phyloP scores from a whole-genome alignment of 2,329 filamentous ascomycete species.

The Verticillium longisporum region DNA sequence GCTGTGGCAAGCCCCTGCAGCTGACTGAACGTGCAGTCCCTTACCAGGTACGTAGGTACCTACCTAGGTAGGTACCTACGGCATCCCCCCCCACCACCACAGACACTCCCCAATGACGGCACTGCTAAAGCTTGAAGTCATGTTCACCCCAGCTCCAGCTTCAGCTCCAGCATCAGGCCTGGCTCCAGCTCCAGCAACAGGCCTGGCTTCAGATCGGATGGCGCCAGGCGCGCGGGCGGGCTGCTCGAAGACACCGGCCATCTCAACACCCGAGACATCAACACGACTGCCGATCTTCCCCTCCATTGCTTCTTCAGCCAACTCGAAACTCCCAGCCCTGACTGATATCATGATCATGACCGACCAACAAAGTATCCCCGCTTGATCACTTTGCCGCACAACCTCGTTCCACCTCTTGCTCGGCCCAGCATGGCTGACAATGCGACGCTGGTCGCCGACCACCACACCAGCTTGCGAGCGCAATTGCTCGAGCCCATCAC shows the following conservation, averaged over 20 bases:
- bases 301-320: neutral
- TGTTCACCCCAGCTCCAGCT: too few species aligned
- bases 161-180: neutral
- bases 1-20: neutral
- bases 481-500: slow-evolving; percentile 22
- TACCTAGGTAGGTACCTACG: too few species aligned
- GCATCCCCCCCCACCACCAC: neutral
- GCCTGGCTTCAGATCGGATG: neutral
- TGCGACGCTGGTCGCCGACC: neutral
- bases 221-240: neutral
- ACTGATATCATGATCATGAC: neutral
- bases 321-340: neutral
- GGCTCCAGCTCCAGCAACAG: too few species aligned
- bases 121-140: too few species aligned
- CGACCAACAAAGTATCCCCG: neutral
- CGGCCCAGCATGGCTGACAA: neutral
- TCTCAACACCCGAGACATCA: neutral
- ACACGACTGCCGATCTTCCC: neutral
- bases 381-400: neutral
- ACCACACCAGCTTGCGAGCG: slow-evolving; percentile 13
- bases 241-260: neutral
- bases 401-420: too few species aligned
- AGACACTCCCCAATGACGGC: too few species aligned
- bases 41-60: too few species aligned
- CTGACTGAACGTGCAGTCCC: neutral